Base-by-base conservation (phyloP, 192 early-diverging fungal genomes). In the Diversispora epigaea region DNA sequence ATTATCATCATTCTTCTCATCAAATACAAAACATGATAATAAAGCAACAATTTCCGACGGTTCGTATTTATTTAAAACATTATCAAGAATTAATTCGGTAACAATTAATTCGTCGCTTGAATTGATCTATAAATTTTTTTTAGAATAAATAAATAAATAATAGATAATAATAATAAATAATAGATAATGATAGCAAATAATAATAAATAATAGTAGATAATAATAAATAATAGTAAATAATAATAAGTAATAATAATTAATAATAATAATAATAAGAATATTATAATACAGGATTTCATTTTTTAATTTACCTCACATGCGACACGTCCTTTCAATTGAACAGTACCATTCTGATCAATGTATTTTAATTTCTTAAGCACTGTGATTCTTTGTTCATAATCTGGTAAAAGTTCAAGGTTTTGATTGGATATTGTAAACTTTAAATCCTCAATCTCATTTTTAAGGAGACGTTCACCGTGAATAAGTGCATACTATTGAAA, bases 41-140 rank as follows among this genome's bases (percentile, higher is more conserved):
- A 99, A 84, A 6, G 95, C 96, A 4, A 95, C 96, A 52, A 95
- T 93, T 78, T 99, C 97, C 15, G 91, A 93, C 0, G 94, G 94
- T 68, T 95, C 94, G 65, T 88, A 96, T 65, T 93, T 90, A 0
- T 90, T 91, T 44, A 98, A 84, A 66, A 93, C 88, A 80, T 99
- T 99, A 79, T 97, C 92, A 44, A 99, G 82, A 32, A 99, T 92
- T 40, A 99, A 84, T 77, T 99, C 96, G 0, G 97, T 98, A 21
- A 99, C 83, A 14, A 98, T 85, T 54, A 99, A 84, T 78, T 95
- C 96, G 77, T 99, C 96, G 2, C 93, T 95, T 15, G 95, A 92
- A 82, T 97, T 98, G 80, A 99, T 96, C 85, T 88, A 77, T 44
- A 44, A 73, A 19, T 40, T 32, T 32, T 32, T 32, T 32, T 32